phyloP scores from a whole-genome alignment of 176 grass and related monocot genomes.

The Oryza officinalis region DNA sequence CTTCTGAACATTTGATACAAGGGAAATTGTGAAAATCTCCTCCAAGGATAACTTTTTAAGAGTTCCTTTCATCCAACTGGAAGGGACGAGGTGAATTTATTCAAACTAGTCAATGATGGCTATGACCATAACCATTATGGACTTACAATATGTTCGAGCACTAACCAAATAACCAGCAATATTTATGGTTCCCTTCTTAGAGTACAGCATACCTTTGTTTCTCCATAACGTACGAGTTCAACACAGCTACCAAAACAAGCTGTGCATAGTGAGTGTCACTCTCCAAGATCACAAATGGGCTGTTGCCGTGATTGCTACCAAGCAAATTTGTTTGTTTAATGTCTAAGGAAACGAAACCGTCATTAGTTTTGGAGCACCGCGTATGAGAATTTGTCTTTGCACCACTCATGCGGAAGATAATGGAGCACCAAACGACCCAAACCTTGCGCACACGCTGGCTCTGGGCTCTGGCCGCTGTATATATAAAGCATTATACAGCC shows the following conservation, averaged over 20 bases:
- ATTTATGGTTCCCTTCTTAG: background rate
- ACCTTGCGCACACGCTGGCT: too few relatives aligned
- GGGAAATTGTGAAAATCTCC: background rate
- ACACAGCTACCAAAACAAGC: background rate
- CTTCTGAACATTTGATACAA: constrained; percentile 1
- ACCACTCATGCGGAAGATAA: too few relatives aligned
- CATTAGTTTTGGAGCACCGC: background rate
- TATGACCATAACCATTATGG: background rate
- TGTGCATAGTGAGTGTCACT: background rate
- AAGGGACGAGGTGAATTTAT: background rate
- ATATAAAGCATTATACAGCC: too few relatives aligned
- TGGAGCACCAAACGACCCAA: too few relatives aligned
- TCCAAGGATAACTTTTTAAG: background rate
- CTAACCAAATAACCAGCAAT: background rate
- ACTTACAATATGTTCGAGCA: background rate
- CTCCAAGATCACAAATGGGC: background rate
- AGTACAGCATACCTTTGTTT: background rate
- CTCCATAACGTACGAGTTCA: background rate
- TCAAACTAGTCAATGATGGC: background rate
- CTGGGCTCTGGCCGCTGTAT: too few relatives aligned
- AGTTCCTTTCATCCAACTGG: background rate
- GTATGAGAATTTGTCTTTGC: background rate
- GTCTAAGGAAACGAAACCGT: background rate
- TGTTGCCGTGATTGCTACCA: background rate
- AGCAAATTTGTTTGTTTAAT: background rate